These are phyloP conservation scores for Didymella exigua DNA, from an alignment of 2,329 filamentous ascomycete genomes.

Conservation along the genomic window DNA sequence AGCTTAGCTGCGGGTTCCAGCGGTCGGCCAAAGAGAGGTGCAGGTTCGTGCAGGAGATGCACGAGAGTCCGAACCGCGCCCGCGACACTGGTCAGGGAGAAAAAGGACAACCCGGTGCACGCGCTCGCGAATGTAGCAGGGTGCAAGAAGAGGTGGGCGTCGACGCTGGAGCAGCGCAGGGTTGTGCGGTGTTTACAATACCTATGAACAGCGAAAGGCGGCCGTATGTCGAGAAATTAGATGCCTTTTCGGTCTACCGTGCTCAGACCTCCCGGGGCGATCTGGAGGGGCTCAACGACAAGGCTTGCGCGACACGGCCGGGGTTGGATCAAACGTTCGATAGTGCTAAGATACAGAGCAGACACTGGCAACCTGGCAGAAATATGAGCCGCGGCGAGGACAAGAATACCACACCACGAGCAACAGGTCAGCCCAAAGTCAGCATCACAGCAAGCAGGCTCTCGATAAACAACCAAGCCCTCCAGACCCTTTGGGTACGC, in stretches of 20 bases:
- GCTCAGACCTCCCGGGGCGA: conserved; percentile 23
- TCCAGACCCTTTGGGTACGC: conserved; percentile 13
- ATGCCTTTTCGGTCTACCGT: conserved; percentile 32
- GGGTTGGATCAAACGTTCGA: conserved; percentile 4
- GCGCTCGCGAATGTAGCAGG: conserved; percentile 31
- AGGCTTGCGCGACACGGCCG: conserved; percentile 13
- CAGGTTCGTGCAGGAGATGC: conserved; percentile 23
- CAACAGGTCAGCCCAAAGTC: conserved; percentile 17
- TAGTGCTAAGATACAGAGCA: neutral
- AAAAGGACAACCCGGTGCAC: conserved; percentile 25
- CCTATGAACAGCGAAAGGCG: conserved; percentile 8
- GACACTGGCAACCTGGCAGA: conserved; percentile 1
- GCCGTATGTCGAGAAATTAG: conserved; percentile 36
- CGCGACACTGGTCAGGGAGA: conserved; percentile 29
- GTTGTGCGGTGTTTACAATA: conserved; percentile 17
- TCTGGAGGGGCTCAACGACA: conserved; percentile 28
- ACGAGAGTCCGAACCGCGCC: conserved; percentile 20
- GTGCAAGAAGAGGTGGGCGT: conserved; percentile 21
- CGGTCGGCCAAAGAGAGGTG: conserved; percentile 34
- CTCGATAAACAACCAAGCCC: conserved; percentile 11
- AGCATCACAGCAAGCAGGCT: conserved; percentile 13
- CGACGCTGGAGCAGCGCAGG: conserved; percentile 22
- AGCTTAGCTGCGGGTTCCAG: conserved; percentile 17
- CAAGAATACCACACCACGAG: conserved; percentile 10
- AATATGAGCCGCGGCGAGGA: neutral